Evolutionary conservation across 805 yeast species (phyloP).

Genomic region (Maudiozyma turicensis): DNA sequence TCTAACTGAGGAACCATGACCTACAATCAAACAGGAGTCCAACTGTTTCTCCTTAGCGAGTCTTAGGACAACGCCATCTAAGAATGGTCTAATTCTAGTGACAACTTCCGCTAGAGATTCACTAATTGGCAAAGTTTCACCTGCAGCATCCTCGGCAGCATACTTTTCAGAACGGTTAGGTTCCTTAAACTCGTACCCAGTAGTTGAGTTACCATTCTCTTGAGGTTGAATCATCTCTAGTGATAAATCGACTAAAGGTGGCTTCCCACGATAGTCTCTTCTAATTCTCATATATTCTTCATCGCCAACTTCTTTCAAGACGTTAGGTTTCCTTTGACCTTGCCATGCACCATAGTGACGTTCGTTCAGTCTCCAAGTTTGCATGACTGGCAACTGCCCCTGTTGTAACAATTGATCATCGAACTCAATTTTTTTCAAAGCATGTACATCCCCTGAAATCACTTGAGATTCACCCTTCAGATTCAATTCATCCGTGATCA

Average conservation of each 20-base stretch:
- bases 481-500: constrained; percentile 45
- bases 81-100: constrained; percentile 52
- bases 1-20: constrained; percentile 77
- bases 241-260: constrained; percentile 35
- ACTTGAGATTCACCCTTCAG: constrained; percentile 14
- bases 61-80: constrained; percentile 39
- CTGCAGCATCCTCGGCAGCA: constrained; percentile 29
- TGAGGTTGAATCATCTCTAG: constrained; percentile 31
- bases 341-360: constrained; percentile 79
- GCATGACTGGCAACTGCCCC: constrained; percentile 39
- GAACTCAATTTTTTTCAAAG: constrained; percentile 4
- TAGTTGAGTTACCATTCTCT: constrained; percentile 20
- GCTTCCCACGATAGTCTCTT: constrained; percentile 69
- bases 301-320: constrained; percentile 56
- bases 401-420: constrained; percentile 11
- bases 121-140: constrained; percentile 47
- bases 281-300: constrained; percentile 71
- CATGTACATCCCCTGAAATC: constrained; percentile 14
- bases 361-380: constrained; percentile 75
- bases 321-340: constrained; percentile 63
- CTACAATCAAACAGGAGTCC: constrained; percentile 57
- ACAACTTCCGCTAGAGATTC: constrained; percentile 70
- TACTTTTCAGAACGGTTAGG: constrained; percentile 29
- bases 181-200: constrained; percentile 30
- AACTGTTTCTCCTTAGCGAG: constrained; percentile 38